phyloP scores from a whole-genome alignment of 257 asterid species.

The Penstemon davidsonii region DNA sequence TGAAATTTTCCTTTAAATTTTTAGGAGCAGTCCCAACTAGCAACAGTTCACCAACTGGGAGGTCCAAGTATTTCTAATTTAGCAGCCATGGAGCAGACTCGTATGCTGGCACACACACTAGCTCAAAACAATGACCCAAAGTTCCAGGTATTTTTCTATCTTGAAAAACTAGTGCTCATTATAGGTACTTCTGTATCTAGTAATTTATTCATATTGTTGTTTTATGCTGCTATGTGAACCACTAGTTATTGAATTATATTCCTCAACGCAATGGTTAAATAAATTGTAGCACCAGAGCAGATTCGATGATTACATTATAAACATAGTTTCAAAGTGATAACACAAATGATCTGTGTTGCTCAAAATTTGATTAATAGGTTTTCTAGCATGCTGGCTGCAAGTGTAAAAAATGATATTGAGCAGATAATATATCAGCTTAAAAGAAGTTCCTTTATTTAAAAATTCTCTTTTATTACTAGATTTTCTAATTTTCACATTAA shows the following conservation, averaged over 20 bases:
- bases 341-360: constrained; percentile 18
- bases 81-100: constrained; percentile 92
- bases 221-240: constrained; percentile 11
- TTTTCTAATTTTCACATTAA: constrained; percentile 20
- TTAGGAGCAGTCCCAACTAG: constrained; percentile 87
- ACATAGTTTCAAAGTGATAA: constrained; percentile 1
- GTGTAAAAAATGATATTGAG: constrained; percentile 19
- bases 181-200: constrained; percentile 20
- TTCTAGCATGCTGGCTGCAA: neutral
- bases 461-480: constrained; percentile 16
- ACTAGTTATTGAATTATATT: constrained; percentile 11
- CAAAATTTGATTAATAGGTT: constrained; percentile 17
- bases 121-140: constrained; percentile 95
- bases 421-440: constrained; percentile 18
- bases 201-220: constrained; percentile 21
- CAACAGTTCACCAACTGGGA: constrained; percentile 69
- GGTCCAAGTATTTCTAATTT: constrained; percentile 54
- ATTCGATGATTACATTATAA: constrained; percentile 2
- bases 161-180: constrained; percentile 22
- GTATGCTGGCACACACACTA: constrained; percentile 86
- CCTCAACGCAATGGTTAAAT: constrained; percentile 1
- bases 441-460: constrained; percentile 16
- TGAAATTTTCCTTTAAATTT: constrained; percentile 28
- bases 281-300: constrained; percentile 4
- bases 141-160: constrained; percentile 68